Conservation (phyloP, 1,139 yeast species). For the Lodderomyces jiufengensis region DNA sequence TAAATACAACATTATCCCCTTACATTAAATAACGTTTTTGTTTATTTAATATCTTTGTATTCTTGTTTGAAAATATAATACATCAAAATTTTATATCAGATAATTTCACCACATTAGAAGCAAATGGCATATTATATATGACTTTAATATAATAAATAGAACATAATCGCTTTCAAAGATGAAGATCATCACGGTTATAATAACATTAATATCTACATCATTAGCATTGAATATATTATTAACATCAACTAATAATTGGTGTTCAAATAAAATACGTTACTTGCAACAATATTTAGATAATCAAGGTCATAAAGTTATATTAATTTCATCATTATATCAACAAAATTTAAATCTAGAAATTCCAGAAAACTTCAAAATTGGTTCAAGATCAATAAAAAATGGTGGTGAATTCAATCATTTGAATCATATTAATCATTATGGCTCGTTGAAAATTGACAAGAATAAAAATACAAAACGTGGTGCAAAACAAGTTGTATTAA, state of each 20-base stretch:
- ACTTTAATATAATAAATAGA: too few species aligned
- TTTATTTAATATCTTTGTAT: too few species aligned
- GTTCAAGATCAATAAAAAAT: conserved; percentile 11
- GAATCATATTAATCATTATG: conserved; percentile 29
- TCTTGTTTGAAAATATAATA: too few species aligned
- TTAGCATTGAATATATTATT: conserved; percentile 26
- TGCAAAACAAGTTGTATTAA: conserved; percentile 20
- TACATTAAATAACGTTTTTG: too few species aligned
- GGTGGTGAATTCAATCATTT: conserved; percentile 40
- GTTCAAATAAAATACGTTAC: conserved; percentile 30
- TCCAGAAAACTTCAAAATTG: background rate
- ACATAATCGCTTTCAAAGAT: too few species aligned
- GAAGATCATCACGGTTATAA: background rate
- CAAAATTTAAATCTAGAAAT: conserved; percentile 1
- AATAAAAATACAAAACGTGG: conserved; percentile 16
- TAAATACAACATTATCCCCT: too few species aligned
- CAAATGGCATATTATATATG: too few species aligned
- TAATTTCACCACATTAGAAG: too few species aligned
- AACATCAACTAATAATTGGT: conserved; percentile 42
- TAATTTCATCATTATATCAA: conserved; percentile 33
- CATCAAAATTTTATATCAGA: too few species aligned
- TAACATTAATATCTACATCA: conserved; percentile 2
- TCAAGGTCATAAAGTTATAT: conserved; percentile 26
- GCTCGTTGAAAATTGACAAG: conserved; percentile 21
- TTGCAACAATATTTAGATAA: conserved; percentile 24